These are phyloP conservation scores for Lobosporangium transversale DNA, from an alignment of 192 early-diverging fungal genomes.

Conservation along the genomic window DNA sequence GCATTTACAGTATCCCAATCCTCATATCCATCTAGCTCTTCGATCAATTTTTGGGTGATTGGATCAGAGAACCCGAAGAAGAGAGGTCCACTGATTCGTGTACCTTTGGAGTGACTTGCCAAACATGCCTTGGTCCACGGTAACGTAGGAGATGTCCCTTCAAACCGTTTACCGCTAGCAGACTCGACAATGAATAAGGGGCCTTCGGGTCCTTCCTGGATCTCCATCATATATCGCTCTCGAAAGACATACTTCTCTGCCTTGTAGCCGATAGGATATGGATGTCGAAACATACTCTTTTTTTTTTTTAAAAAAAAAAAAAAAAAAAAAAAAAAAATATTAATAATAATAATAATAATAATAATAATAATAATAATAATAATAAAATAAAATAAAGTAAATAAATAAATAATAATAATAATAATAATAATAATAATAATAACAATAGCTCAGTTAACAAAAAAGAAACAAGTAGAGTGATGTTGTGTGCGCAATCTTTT, in stretches of 20 bases:
- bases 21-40: constrained; percentile 56
- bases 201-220: constrained; percentile 52
- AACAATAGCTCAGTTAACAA: background rate
- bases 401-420: background rate
- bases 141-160: constrained; percentile 59
- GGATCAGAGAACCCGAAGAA: constrained; percentile 69
- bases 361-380: background rate
- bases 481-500: too few relatives aligned
- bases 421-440: background rate
- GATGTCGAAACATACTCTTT: constrained; percentile 60
- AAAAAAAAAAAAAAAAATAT: background rate
- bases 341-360: background rate
- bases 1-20: constrained; percentile 31
- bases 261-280: constrained; percentile 62
- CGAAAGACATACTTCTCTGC: constrained; percentile 62
- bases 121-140: constrained; percentile 65
- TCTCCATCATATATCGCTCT: constrained; percentile 61
- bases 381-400: too few relatives aligned
- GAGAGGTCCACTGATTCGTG: constrained; percentile 64
- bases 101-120: constrained; percentile 57
- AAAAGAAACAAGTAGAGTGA: too few relatives aligned
- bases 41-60: constrained; percentile 60
- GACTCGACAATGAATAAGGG: constrained; percentile 61
- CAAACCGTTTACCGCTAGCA: constrained; percentile 46
- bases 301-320: background rate